Evolutionary conservation across 2,329 filamentous ascomycete genomes (phyloP), one percentile per base, ranked within the genome.

Genomic region (Colletotrichum musicola): DNA sequence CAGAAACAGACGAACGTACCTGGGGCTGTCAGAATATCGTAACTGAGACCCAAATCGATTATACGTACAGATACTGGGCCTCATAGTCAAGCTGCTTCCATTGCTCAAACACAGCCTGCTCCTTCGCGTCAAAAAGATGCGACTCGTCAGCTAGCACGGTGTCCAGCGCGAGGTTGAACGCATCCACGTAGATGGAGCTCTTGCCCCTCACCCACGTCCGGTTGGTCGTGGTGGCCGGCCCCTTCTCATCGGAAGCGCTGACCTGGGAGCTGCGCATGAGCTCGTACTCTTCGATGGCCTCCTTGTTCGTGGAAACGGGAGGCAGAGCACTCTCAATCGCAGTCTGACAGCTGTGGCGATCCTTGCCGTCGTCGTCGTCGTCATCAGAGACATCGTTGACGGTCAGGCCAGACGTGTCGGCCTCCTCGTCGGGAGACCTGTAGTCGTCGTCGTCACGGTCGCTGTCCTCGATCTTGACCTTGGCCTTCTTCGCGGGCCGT

Each of bases 161-260:
- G 68, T 95, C 91, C 56, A 99, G 82, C 2, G 95, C 94, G 14
- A 98, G 84, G 75, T 97, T 97, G 84, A 99, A 99, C 0, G 96
- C 96, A 81, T 99, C 96, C 18, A 98, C 94, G 75, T 99, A 99
- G 63, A 99, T 93, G 1, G 95, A 98, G 75, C 91, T 97, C 77
- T 89, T 90, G 0, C 94, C 93, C 74, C 86, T 89, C 4, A 90
- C 80, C 93, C 93, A 97, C 68, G 68, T 56, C 4, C 77, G 73
- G 4, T 69, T 51, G n/a, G 30, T 10, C 30, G 55, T 14, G 10
- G 9, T 44, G n/a, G 35, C 30, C 10, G 46, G 30, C n/a, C 20
- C 18, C 12, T 86, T 58, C 83, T 83, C 78, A 16, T 77, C 75
- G n/a, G 75, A 74, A 2, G 73, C 72, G 53, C 77, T 75, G 4